These are phyloP conservation scores for Gaillardinia entomophila DNA, from an alignment of 805 yeast species.

Conservation along the genomic window DNA sequence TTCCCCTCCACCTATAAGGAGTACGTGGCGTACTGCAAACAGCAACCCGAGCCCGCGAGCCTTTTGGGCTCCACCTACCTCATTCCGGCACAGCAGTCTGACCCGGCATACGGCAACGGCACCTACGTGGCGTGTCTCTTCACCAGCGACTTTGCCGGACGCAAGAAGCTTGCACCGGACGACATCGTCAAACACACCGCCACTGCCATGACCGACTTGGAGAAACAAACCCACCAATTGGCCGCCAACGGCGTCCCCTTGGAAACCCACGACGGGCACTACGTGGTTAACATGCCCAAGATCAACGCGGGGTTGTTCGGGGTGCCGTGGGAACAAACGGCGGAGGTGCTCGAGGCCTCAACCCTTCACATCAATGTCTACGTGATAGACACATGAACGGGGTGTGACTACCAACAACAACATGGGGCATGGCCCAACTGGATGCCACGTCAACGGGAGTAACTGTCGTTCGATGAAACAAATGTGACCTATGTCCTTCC, in stretches of 20 bases:
- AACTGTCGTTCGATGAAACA: too few relatives aligned
- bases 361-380: constrained; percentile 41
- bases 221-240: constrained; percentile 23
- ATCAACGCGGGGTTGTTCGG: constrained; percentile 77
- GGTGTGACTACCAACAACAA: too few relatives aligned
- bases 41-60: constrained; percentile 10
- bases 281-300: constrained; percentile 57
- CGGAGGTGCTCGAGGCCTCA: constrained; percentile 34
- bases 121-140: constrained; percentile 62
- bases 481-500: too few relatives aligned
- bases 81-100: constrained; percentile 26
- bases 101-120: constrained; percentile 17
- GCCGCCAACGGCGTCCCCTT: constrained; percentile 1
- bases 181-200: constrained; percentile 50
- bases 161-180: constrained; percentile 31
- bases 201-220: constrained; percentile 43
- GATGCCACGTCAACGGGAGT: too few relatives aligned
- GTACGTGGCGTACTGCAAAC: constrained; percentile 42
- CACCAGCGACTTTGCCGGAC: constrained; percentile 53
- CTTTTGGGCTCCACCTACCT: constrained; percentile 54
- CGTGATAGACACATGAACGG: constrained; percentile 26
- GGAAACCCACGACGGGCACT: constrained; percentile 7
- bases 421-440: too few relatives aligned
- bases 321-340: constrained; percentile 76
- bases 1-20: constrained; percentile 53